Conservation (phyloP, 345 rosid genomes). For the Rhodamnia rubescens region DNA sequence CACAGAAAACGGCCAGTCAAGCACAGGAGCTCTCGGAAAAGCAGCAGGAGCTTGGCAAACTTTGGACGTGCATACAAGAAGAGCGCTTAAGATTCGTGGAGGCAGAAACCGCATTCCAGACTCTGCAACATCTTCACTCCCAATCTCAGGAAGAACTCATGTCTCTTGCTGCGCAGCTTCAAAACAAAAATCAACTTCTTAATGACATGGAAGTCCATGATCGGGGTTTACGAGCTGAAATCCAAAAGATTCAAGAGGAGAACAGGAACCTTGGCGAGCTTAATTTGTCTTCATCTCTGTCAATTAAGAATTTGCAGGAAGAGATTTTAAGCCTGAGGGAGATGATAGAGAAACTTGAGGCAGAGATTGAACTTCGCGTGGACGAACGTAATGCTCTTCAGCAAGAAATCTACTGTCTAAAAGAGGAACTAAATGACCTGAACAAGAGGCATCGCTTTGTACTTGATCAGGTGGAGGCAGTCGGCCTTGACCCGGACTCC, state of each 20-base stretch:
- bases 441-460: slow-evolving; percentile 53
- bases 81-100: slow-evolving; percentile 77
- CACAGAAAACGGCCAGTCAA: slow-evolving; percentile 54
- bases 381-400: slow-evolving; percentile 93
- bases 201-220: slow-evolving; percentile 59
- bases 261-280: slow-evolving; percentile 50
- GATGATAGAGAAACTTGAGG: slow-evolving; percentile 74
- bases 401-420: slow-evolving; percentile 93
- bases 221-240: slow-evolving; percentile 44
- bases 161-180: slow-evolving; percentile 54
- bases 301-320: slow-evolving; percentile 53
- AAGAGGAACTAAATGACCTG: slow-evolving; percentile 77
- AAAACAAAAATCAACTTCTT: slow-evolving; percentile 41
- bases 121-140: slow-evolving; percentile 87
- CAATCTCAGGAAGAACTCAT: slow-evolving; percentile 93
- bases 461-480: slow-evolving; percentile 65
- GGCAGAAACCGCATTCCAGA: slow-evolving; percentile 98
- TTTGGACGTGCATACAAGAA: slow-evolving; percentile 83
- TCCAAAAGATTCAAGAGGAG: slow-evolving; percentile 40
- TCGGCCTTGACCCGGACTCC: slow-evolving; percentile 45
- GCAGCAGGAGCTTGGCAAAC: slow-evolving; percentile 75
- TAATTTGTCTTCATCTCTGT: slow-evolving; percentile 58
- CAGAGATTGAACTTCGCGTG: slow-evolving; percentile 81
- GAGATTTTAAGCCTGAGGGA: slow-evolving; percentile 59
- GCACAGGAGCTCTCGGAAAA: slow-evolving; percentile 71